A percentile compares a stretch with the other conserved stretches of the same genome.
Evolutionary conservation across 257 asterid genomes (phyloP).

Genomic region (Eustoma russellianum): DNA sequence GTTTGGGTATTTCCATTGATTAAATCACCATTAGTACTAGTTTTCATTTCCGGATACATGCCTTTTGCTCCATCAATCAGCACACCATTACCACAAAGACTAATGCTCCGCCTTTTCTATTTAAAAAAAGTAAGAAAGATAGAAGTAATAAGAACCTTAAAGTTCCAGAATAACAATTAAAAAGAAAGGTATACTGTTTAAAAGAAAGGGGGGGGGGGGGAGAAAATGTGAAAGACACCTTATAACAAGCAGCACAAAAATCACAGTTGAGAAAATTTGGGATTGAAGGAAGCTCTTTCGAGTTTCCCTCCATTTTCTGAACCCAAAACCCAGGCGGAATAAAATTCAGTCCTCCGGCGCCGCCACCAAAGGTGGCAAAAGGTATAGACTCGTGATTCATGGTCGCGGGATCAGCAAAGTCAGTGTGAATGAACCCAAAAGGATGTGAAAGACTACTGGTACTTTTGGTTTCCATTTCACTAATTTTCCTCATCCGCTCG

Average conservation of each 20-base stretch:
- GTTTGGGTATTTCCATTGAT: too few species aligned
- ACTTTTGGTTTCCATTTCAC: conserved; percentile 10
- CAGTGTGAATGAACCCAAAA: neutral
- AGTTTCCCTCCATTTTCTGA: conserved; percentile 7
- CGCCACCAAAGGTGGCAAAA: conserved; percentile 1
- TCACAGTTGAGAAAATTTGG: conserved; percentile 19
- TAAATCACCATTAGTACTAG: conserved; percentile 14
- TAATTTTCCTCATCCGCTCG: conserved; percentile 31
- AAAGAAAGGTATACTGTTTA: too few species aligned
- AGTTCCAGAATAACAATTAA: neutral
- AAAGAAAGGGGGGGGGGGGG: too few species aligned
- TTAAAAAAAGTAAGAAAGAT: neutral
- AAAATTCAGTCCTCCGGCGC: conserved; percentile 8
- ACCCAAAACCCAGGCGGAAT: conserved; percentile 6
- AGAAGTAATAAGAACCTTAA: neutral
- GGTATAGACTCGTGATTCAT: conserved; percentile 10
- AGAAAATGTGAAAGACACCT: conserved; percentile 19
- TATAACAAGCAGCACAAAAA: conserved; percentile 39
- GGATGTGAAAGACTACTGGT: neutral
- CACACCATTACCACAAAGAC: conserved; percentile 17
- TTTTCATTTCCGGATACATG: conserved; percentile 8
- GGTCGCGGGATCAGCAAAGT: conserved; percentile 6
- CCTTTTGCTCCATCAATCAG: conserved; percentile 11
- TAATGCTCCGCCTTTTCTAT: conserved; percentile 40
- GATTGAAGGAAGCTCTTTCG: conserved; percentile 24